Base-by-base conservation (phyloP, 2,329 filamentous ascomycete genomes). In the Trichoderma sp. region DNA sequence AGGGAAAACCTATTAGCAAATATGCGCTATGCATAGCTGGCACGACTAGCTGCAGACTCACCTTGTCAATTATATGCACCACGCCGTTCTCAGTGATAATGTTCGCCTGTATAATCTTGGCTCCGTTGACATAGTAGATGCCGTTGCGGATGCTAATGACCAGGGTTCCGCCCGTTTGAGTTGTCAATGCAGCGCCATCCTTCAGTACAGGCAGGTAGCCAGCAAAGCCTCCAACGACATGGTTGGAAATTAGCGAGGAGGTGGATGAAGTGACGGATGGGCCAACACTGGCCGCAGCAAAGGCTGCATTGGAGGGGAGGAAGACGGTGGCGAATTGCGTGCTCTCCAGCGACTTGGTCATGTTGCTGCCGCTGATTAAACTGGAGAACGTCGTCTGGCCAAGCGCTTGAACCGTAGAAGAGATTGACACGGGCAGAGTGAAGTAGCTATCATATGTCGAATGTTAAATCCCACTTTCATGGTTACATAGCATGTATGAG, bases 51-150 rank as follows among this genome's bases (percentile, higher is more conserved):
- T 32, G 28, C n/a, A 32, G 16, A 16, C 39, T n/a, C 32, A 61
- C 59, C 59, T 49, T 21, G 39, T 61, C 59, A 51, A 61, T 49
- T 8, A 61, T 46, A 49, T 61, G 59, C 37, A 37, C 59, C 3
- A 61, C 59, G n/a, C 59, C 59, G 16, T 49, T 49, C 37, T 49
- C 59, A 2, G 43, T 21, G 5, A 61, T 61, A 16, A 61, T 61
- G 37, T 61, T 61, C n/a, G 59, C 59, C 16, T 61, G 59, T 14
- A 39, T 51, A 39, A 61, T 61, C 28, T 30, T 61, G 28, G 59
- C 59, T 8, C n/a, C 59, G 7, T 61, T 61, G 34, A 61, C n/a
- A 49, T 61, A 61, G 37, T 61, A 61, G 4, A 61, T 28, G 3
- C 59, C 59, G 5, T 18, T 21, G n/a, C 59, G 59, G 37, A 61